Evolutionary conservation across 1,284 basidiomycete species (phyloP), one percentile per base, ranked within the genome.

Genomic region (Rhodotorula sp.): DNA sequence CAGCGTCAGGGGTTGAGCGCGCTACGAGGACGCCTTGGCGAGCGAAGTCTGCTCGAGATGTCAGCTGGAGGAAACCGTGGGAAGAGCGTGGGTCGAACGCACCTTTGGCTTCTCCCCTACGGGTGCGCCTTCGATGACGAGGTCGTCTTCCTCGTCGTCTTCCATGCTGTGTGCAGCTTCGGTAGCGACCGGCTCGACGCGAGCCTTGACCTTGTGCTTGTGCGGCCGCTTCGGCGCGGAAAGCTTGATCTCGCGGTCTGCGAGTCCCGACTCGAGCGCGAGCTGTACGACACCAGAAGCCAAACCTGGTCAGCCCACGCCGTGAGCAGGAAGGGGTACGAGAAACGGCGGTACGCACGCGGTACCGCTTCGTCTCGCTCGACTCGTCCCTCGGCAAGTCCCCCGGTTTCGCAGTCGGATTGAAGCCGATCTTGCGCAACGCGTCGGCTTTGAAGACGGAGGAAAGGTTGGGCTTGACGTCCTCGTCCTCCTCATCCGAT

Each of bases 351-450:
- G 28, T 11, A 63, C 64, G 40, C 53, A 69, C 67, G 13, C 70
- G 44, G 18, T 62, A 50, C 28, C 34, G 31, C 20, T 56, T 58
- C 46, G 55, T 63, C 48, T 70, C 69, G 5, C 51, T 59, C 8
- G 59, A 48, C 50, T 64, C 20, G 44, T 68, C 70, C 18, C 47
- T 30, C 61, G 28, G 46, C 28, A 55, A 26, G 11, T 69, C 67
- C 7, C 67, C 65, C 4, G 51, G 28, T 28, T 31, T 58, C 11
- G 44, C 50, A 5, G 71, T 67, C 44, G 71, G 71, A 30, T 73
- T 67, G 59, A 62, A 73, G 4, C 71, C 71, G 28, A 73, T 70
- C 47, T 53, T 50, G 37, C 71, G 60, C 22, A 68, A 62, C 34
- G 69, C 71, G 47, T 56, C 54, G 6, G 54, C 64, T 6, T 59